A percentile compares a stretch with the other conserved stretches of the same genome.
phyloP scores from a whole-genome alignment of 805 yeast species.

The Monosporozyma unispora region DNA sequence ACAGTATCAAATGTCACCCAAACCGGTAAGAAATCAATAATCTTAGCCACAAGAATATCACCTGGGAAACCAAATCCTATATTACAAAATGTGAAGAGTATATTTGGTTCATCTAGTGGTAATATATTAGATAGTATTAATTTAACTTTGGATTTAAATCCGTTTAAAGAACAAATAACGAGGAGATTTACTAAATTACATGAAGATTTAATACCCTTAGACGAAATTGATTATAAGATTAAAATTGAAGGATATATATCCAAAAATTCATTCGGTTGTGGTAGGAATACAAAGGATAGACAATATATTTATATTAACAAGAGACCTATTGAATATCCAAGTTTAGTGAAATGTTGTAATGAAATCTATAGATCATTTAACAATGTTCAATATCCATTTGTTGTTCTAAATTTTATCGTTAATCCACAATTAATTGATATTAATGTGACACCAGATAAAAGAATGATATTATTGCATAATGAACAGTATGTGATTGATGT shows the following conservation, averaged over 20 bases:
- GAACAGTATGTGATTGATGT: constrained; percentile 53
- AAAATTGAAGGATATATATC: constrained; percentile 58
- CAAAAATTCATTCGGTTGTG: constrained; percentile 68
- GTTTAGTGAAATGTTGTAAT: constrained; percentile 49
- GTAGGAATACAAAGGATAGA: constrained; percentile 61
- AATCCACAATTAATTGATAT: constrained; percentile 56
- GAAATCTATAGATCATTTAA: constrained; percentile 70
- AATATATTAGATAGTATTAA: constrained; percentile 48
- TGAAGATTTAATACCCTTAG: neutral
- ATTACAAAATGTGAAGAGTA: constrained; percentile 49
- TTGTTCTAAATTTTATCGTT: constrained; percentile 51
- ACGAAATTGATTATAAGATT: constrained; percentile 27
- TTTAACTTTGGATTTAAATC: constrained; percentile 32
- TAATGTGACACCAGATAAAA: constrained; percentile 88
- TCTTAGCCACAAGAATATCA: constrained; percentile 44
- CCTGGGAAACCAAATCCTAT: constrained; percentile 35
- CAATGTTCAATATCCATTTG: constrained; percentile 61
- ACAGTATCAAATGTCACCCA: constrained; percentile 45
- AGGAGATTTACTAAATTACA: constrained; percentile 4
- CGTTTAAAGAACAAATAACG: constrained; percentile 16
- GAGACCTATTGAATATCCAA: constrained; percentile 60
- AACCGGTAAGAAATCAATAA: constrained; percentile 41
- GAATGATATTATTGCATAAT: constrained; percentile 57
- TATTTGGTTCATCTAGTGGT: constrained; percentile 63
- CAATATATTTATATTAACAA: constrained; percentile 68